phyloP scores from a whole-genome alignment of 179 eudicot species.

The Sideroxylon spinosum region DNA sequence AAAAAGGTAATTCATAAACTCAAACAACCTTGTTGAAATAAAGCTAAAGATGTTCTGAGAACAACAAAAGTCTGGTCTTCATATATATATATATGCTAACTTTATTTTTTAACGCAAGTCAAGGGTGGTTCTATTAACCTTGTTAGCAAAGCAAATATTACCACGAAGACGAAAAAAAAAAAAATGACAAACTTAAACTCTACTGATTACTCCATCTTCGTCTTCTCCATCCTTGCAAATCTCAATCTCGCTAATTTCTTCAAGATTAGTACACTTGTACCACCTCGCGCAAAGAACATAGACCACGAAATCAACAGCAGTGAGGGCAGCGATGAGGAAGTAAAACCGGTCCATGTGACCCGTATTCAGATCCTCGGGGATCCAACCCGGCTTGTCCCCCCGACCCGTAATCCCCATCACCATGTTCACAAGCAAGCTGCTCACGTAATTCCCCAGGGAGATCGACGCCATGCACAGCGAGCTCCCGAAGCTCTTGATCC shows the following conservation, averaged over 20 bases:
- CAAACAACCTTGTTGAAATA: no score
- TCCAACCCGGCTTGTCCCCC: constrained; percentile 42
- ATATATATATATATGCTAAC: no score
- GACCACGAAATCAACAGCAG: constrained; percentile 35
- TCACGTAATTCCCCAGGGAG: constrained; percentile 47
- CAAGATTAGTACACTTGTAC: constrained; percentile 36
- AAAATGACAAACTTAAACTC: background rate
- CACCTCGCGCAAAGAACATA: constrained; percentile 41
- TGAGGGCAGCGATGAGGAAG: constrained; percentile 40
- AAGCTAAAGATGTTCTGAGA: no score
- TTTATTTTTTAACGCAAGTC: no score
- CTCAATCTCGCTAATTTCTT: constrained; percentile 1
- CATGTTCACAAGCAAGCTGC: constrained; percentile 46
- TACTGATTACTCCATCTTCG: constrained; percentile 2
- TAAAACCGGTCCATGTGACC: constrained; percentile 59
- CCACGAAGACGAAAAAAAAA: no score
- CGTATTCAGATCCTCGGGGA: constrained; percentile 38
- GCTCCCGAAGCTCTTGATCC: constrained; percentile 59
- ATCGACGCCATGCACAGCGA: constrained; percentile 64
- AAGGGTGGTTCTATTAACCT: no score
- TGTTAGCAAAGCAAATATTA: no score
- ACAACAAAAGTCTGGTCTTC: no score
- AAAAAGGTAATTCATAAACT: no score
- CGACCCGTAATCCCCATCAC: constrained; percentile 41
- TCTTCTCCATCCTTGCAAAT: background rate